Percentiles rank a stretch among this genome's conserved stretches.
Evolutionary conservation across 371 early-diverging fungal species (phyloP).

Genomic region (Conidiobolus incongruus): DNA sequence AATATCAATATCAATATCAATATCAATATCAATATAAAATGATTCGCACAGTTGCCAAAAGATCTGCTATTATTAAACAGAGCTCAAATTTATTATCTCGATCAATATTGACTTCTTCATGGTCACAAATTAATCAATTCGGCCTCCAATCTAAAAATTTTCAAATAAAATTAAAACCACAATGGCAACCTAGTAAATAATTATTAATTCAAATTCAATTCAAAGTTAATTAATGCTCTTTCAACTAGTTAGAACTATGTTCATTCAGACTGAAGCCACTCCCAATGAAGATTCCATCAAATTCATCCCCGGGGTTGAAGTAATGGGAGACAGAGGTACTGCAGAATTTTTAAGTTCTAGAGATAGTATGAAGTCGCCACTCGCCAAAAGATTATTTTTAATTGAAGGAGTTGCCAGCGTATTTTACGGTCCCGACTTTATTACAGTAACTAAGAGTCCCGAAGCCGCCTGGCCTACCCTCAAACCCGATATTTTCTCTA

Average conservation of each 20-base stretch:
- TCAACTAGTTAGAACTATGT: constrained; percentile 68
- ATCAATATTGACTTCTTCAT: too few relatives aligned
- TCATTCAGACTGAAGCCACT: constrained; percentile 86
- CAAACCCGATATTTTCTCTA: constrained; percentile 85
- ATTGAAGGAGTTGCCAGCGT: constrained; percentile 78
- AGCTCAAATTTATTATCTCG: too few relatives aligned
- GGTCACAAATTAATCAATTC: too few relatives aligned
- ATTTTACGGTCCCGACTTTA: constrained; percentile 79
- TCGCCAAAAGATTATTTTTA: constrained; percentile 68
- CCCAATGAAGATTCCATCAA: constrained; percentile 85
- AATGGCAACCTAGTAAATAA: too few relatives aligned
- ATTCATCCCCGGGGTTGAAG: constrained; percentile 71
- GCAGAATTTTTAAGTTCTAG: constrained; percentile 63
- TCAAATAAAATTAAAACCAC: too few relatives aligned
- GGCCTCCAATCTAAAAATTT: too few relatives aligned
- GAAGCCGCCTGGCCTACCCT: constrained; percentile 76
- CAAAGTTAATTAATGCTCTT: too few relatives aligned
- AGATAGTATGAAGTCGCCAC: constrained; percentile 57
- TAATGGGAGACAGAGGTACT: constrained; percentile 28
- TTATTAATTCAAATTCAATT: too few relatives aligned
- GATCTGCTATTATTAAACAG: too few relatives aligned
- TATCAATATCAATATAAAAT: too few relatives aligned
- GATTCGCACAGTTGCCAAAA: too few relatives aligned
- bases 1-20: too few relatives aligned
- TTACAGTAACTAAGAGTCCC: constrained; percentile 73